These are phyloP conservation scores for Tulasnella sp. DNA, from an alignment of 768 basidiomycete species.

Conservation along the genomic window DNA sequence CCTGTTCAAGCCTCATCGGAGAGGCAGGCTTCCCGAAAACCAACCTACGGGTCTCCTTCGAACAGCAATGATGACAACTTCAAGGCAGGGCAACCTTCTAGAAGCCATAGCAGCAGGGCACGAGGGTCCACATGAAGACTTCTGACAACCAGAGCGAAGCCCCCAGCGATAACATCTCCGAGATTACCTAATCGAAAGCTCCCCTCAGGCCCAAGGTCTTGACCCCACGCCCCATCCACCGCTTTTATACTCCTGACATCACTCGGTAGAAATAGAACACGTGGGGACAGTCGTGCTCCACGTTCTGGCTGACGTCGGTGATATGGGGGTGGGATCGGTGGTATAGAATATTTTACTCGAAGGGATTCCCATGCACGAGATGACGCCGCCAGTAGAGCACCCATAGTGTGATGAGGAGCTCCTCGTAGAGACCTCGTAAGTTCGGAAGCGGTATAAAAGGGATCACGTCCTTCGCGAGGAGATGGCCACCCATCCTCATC, in stretches of 20 bases:
- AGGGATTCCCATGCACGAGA: constrained; percentile 94
- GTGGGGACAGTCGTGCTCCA: constrained; percentile 94
- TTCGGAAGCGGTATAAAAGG: constrained; percentile 46
- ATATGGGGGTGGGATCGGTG: constrained; percentile 59
- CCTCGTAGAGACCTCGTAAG: constrained; percentile 54
- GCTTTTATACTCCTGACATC: constrained; percentile 92
- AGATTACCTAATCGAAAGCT: constrained; percentile 73
- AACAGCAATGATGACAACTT: too few species aligned
- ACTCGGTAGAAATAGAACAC: constrained; percentile 91
- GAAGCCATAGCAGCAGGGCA: too few species aligned
- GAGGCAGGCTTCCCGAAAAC: too few species aligned
- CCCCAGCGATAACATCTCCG: too few species aligned
- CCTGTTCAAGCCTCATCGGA: too few species aligned
- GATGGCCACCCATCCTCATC: constrained; percentile 79
- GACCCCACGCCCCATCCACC: constrained; percentile 69
- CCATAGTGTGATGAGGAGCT: constrained; percentile 69
- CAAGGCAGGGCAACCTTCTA: too few species aligned
- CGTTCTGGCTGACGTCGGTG: constrained; percentile 97
- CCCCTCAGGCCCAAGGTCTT: constrained; percentile 63
- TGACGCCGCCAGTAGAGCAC: constrained; percentile 82
- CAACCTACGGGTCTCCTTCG: too few species aligned
- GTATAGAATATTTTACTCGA: constrained; percentile 88
- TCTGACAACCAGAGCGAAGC: too few species aligned
- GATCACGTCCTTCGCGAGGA: constrained; percentile 68
- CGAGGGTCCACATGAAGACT: too few species aligned